Conservation (phyloP, 768 basidiomycete genomes). For the Ramaria rubella region DNA sequence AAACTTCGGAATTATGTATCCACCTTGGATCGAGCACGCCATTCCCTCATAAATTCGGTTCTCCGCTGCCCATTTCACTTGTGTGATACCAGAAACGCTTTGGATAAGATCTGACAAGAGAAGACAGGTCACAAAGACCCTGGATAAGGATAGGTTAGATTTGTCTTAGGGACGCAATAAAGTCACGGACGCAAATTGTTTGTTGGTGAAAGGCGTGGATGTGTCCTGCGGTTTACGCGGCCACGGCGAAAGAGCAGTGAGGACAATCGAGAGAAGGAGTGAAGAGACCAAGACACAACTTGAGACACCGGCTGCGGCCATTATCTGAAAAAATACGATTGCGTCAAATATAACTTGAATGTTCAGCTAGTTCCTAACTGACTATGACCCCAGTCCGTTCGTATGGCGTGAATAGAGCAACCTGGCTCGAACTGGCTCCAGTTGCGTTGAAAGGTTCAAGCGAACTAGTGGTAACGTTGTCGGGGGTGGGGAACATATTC, state of each 20-base stretch:
- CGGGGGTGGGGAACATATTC: too few species aligned
- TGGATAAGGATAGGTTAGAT: not conserved
- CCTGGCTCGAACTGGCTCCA: too few species aligned
- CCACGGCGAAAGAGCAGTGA: not conserved
- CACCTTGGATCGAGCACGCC: conserved; percentile 10
- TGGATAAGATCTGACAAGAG: conserved; percentile 11
- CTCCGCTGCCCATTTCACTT: conserved; percentile 11
- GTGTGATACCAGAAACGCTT: conserved; percentile 10
- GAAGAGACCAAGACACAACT: conserved; percentile 8
- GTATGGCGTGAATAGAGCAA: too few species aligned
- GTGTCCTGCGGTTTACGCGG: not conserved
- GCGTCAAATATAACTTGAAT: not conserved
- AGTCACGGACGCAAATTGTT: conserved; percentile 6
- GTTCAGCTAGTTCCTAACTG: not conserved
- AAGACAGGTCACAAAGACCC: conserved; percentile 11
- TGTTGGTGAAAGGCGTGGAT: not conserved
- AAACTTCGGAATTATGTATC: not conserved
- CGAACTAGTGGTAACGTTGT: too few species aligned
- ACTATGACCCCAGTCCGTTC: not conserved
- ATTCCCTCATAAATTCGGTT: conserved; percentile 3
- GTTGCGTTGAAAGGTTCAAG: too few species aligned
- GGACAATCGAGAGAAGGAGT: conserved; percentile 5
- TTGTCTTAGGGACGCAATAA: not conserved
- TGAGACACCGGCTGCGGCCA: conserved; percentile 1
- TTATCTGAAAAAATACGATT: not conserved